Conservation (phyloP, 1,284 basidiomycete genomes). For the Malassezia vespertilionis region DNA sequence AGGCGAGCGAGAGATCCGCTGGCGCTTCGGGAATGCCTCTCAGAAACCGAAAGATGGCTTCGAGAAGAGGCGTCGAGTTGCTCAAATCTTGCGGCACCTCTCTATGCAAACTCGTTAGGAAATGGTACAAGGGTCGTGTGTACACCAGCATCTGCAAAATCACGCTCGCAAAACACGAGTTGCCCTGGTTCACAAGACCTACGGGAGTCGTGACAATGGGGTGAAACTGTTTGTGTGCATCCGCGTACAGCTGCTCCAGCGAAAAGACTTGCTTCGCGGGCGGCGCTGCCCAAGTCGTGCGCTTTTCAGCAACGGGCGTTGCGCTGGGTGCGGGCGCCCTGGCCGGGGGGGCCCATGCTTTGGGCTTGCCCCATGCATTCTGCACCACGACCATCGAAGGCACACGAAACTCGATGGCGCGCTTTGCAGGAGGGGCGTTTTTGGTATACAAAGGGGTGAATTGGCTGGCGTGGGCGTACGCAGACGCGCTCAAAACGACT, state of each 20-base stretch:
- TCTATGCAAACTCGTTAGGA: slow-evolving; percentile 64
- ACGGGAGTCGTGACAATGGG: slow-evolving; percentile 57
- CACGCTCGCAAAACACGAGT: slow-evolving; percentile 96
- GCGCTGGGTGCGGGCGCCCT: too few relatives aligned
- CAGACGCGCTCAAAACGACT: too few relatives aligned
- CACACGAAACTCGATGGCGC: too few relatives aligned
- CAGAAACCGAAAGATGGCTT: slow-evolving; percentile 56
- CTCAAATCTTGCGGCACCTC: slow-evolving; percentile 51
- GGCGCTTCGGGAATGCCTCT: slow-evolving; percentile 20
- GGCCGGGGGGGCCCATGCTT: too few relatives aligned
- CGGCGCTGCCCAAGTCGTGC: background rate
- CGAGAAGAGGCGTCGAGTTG: slow-evolving; percentile 63
- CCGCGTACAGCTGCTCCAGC: slow-evolving; percentile 8
- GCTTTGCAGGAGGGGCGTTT: too few relatives aligned
- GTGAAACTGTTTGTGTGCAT: slow-evolving; percentile 23
- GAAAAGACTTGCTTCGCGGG: background rate
- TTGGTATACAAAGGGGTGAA: too few relatives aligned
- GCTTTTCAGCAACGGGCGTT: too few relatives aligned
- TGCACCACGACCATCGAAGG: too few relatives aligned
- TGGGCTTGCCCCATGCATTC: too few relatives aligned
- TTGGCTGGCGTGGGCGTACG: too few relatives aligned
- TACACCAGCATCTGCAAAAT: slow-evolving; percentile 81
- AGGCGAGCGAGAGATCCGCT: slow-evolving; percentile 14
- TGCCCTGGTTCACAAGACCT: slow-evolving; percentile 85
- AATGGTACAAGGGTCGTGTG: slow-evolving; percentile 69